Conservation (phyloP, 2,329 filamentous ascomycete species). For the Cercospora citrullina region DNA sequence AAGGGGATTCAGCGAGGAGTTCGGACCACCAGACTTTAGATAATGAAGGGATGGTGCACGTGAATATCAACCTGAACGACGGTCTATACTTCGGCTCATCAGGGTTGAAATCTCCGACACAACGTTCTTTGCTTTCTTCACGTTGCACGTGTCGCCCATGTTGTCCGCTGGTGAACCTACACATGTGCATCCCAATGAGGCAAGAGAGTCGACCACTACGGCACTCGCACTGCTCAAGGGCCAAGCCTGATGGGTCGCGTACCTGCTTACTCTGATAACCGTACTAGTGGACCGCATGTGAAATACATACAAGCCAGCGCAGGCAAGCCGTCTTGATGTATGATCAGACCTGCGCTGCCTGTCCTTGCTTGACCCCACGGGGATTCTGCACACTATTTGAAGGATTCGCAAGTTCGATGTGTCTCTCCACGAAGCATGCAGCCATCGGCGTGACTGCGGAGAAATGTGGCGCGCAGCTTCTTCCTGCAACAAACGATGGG, state of each 20-base stretch:
- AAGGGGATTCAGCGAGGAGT: background rate
- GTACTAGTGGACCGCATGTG: background rate
- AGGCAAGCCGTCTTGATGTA: background rate
- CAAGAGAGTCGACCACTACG: background rate
- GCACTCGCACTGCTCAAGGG: background rate
- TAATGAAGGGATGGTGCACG: background rate
- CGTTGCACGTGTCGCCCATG: background rate
- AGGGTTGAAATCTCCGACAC: background rate
- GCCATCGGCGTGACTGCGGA: slow-evolving; percentile 3
- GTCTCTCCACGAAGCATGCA: slow-evolving; percentile 5
- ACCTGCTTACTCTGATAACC: background rate
- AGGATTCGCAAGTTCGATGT: background rate
- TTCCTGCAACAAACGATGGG: background rate
- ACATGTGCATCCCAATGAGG: background rate
- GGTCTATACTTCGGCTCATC: background rate
- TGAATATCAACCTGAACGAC: background rate
- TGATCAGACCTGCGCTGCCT: background rate
- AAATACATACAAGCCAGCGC: background rate
- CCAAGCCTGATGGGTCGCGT: background rate
- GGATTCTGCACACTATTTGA: background rate
- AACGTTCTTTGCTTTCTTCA: background rate
- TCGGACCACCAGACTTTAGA: background rate
- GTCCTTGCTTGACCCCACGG: background rate
- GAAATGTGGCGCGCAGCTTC: slow-evolving; percentile 4
- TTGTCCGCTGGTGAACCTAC: background rate